These are phyloP conservation scores for Dendrocalamus sinicus DNA, from an alignment of 176 grass and related monocot genomes.

Conservation along the genomic window DNA sequence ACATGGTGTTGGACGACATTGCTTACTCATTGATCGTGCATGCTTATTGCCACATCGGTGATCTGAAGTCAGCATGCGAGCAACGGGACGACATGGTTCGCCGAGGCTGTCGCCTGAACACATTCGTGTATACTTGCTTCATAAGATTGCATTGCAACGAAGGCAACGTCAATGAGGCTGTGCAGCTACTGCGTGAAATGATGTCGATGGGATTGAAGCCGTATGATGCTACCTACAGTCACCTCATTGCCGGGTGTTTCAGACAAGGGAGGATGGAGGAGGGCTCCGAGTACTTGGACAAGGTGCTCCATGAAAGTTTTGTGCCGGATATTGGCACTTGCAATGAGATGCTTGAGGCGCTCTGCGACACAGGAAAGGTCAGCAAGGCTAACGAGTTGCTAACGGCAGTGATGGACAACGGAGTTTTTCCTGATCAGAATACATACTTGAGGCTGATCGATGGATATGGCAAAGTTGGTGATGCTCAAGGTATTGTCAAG, in stretches of 20 bases:
- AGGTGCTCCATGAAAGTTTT: slow-evolving; percentile 63
- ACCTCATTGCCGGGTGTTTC: slow-evolving; percentile 58
- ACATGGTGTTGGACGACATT: slow-evolving; percentile 69
- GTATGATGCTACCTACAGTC: slow-evolving; percentile 71
- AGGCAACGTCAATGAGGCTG: slow-evolving; percentile 43
- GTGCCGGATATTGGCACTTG: slow-evolving; percentile 50
- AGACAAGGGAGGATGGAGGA: slow-evolving; percentile 53
- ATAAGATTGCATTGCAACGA: slow-evolving; percentile 48
- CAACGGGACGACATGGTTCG: slow-evolving; percentile 60
- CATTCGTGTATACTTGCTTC: slow-evolving; percentile 78
- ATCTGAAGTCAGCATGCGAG: slow-evolving; percentile 51
- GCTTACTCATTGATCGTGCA: slow-evolving; percentile 63
- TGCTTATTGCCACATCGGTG: slow-evolving; percentile 51
- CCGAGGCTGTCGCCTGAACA: slow-evolving; percentile 55
- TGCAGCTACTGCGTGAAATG: slow-evolving; percentile 67
- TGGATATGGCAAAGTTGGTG: slow-evolving; percentile 54
- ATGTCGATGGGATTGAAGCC: slow-evolving; percentile 61
- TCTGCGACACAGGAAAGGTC: slow-evolving; percentile 53
- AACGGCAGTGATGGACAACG: slow-evolving; percentile 57
- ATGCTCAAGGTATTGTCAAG: slow-evolving; percentile 59
- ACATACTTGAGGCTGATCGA: slow-evolving; percentile 59
- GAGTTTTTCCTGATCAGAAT: slow-evolving; percentile 54
- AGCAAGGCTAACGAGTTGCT: slow-evolving; percentile 60
- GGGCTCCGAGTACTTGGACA: slow-evolving; percentile 55
- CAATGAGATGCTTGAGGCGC: slow-evolving; percentile 55